A percentile compares a stretch with the other conserved stretches of the same genome.
phyloP scores from a whole-genome alignment of 1,284 basidiomycete genomes.

The Phenoliferia sp. region DNA sequence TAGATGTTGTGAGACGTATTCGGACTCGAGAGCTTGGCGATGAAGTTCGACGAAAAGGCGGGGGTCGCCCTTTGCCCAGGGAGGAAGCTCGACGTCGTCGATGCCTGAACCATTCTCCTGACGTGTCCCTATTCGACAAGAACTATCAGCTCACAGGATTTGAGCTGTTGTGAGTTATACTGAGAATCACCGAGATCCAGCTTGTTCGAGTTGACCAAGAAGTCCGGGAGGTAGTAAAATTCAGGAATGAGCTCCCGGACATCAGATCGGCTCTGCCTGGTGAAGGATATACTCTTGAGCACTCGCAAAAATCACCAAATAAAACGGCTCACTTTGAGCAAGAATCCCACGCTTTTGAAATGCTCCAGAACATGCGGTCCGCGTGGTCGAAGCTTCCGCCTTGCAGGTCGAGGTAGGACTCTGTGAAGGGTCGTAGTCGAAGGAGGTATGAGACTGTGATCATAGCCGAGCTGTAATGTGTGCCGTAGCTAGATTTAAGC shows the following conservation, averaged over 20 bases:
- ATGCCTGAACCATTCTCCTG: conserved; percentile 76
- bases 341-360: conserved; percentile 15
- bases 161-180: background rate
- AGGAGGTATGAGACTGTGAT: conserved; percentile 94
- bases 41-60: conserved; percentile 77
- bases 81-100: conserved; percentile 81
- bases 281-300: conserved; percentile 11
- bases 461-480: conserved; percentile 94
- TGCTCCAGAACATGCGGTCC: conserved; percentile 69
- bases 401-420: conserved; percentile 63
- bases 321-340: conserved; percentile 44
- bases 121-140: conserved; percentile 61
- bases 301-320: conserved; percentile 3
- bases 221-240: conserved; percentile 60
- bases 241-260: conserved; percentile 92
- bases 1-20: conserved; percentile 78
- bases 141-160: background rate
- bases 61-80: conserved; percentile 83
- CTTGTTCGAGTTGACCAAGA: conserved; percentile 49
- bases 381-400: conserved; percentile 96
- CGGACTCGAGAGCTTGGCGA: conserved; percentile 84
- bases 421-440: conserved; percentile 79
- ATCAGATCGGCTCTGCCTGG: conserved; percentile 78
- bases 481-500: conserved; percentile 48
- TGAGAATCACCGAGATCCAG: conserved; percentile 63